Conservation (phyloP, 805 yeast genomes). For the Vanderwaltozyma tropicalis region DNA sequence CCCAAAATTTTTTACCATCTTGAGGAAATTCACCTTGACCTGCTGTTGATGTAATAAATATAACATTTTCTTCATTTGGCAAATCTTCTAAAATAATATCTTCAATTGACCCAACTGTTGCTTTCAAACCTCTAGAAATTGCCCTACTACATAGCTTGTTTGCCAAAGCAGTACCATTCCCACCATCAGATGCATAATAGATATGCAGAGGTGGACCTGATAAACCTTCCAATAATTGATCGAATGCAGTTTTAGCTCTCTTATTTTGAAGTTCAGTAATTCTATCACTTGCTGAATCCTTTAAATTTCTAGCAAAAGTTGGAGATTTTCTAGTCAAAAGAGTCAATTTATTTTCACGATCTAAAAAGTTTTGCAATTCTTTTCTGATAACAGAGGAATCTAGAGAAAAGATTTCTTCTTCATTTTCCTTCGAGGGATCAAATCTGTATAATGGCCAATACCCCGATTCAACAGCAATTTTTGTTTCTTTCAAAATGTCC, state of each 20-base stretch:
- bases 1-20: slow-evolving; percentile 70
- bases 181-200: slow-evolving; percentile 87
- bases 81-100: slow-evolving; percentile 65
- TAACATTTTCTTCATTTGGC: slow-evolving; percentile 48
- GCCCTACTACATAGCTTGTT: slow-evolving; percentile 72
- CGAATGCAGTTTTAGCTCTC: slow-evolving; percentile 69
- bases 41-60: slow-evolving; percentile 78
- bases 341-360: slow-evolving; percentile 81
- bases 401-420: slow-evolving; percentile 53
- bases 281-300: slow-evolving; percentile 50
- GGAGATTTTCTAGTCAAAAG: slow-evolving; percentile 64
- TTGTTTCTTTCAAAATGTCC: slow-evolving; percentile 73
- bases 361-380: slow-evolving; percentile 69
- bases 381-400: slow-evolving; percentile 77
- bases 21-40: slow-evolving; percentile 94
- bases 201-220: slow-evolving; percentile 87
- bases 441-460: slow-evolving; percentile 92
- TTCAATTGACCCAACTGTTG: slow-evolving; percentile 50
- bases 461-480: slow-evolving; percentile 85
- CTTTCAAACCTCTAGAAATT: slow-evolving; percentile 54
- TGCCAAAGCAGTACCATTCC: slow-evolving; percentile 75
- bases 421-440: slow-evolving; percentile 50
- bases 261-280: slow-evolving; percentile 48
- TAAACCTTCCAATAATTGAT: slow-evolving; percentile 69
- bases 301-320: slow-evolving; percentile 61